Base-by-base conservation (phyloP, 441 rosid species). In the Syzygium malaccense region DNA sequence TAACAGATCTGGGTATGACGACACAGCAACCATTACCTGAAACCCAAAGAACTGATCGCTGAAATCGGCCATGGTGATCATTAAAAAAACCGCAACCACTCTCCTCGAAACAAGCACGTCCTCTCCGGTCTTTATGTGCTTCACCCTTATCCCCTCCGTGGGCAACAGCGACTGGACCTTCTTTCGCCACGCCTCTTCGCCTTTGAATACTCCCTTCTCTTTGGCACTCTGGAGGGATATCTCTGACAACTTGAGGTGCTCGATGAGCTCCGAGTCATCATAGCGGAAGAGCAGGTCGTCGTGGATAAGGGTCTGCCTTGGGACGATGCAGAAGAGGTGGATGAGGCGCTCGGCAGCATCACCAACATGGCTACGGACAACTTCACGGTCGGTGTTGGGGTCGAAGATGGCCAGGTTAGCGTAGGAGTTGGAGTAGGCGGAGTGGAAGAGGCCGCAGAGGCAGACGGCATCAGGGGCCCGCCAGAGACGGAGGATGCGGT, bases 341-440 rank as follows among this genome's bases (percentile, higher is more conserved):
- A 96, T 95, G 88, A 97, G 87, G 32, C 94, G 91, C 95, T 97
- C 99, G 0, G 97, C 99, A 0, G 92, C 93, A 26, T 92, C 97
- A 7, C 99, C 98, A 9, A 96, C 98, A 30, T 92, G 98, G 56
- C 75, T 87, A 23, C 95, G 95, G 11, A 96, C 98, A 2, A 94
- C 96, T 8, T 96, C 96, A 20, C 98, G 96, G 54, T 98, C 96
- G 6, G 96, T 95, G 87, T 92, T 86, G 54, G 98, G 98, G 86
- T 96, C 96, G 86, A 96, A 97, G 62, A 96, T 95, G 78, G 99
- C 97, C 55, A 96, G 93, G 90, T 95, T 97, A 80, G 95, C 98
- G 75, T 97, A 95, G 51, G 99, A 94, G 86, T 97, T 96, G 89
- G 99, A 96, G 90, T 97, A 97, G 48, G 99, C 98, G 14, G 99